Evolutionary conservation across 176 grass and related monocot species (phyloP), one percentile per base, ranked within the genome.

Genomic region (Lolium perenne): DNA sequence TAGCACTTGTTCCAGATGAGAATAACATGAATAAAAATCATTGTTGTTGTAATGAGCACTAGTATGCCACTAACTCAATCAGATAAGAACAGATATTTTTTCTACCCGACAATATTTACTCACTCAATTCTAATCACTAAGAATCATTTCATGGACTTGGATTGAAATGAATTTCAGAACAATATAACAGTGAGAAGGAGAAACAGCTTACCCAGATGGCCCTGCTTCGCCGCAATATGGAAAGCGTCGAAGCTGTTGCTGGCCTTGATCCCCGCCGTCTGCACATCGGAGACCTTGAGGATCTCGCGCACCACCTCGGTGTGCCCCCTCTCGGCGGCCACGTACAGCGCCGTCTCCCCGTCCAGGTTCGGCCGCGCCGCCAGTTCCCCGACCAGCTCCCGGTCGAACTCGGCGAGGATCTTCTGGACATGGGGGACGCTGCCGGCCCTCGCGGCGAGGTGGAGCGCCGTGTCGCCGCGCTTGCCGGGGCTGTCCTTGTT

Each of bases 221-320:
- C 95, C 79, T 95, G 89, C 86, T 98, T 98, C 4, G 91, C 90
- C 17, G 93, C 91, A 29, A 98, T 91, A 79, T 98, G 95, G 84
- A 98, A 95, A 10, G 95, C 89, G 51, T 98, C 95, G 50, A 91
- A 92, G 90, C 83, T 94, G 82, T 91, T 98, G 38, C 68, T 86
- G 1, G 95, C 95, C 87, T 98, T 98, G 86, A 94, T 82, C 47
- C 86, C 84, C 4, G 95, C 93, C 14, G 95, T 88, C 32, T 92
- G 91, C 74, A 94, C 49, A 59, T 95, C 91, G 4, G 86, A 98
- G 8, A 98, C 71, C 57, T 67, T 92, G 56, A 98, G 26, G 76
- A 98, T 92, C 68, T 95, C 90, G 38, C 91, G 90, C 60, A 95
- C 93, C 12, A 94, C 86, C 18, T 95, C 91, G 8, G 86, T 69